phyloP scores from a whole-genome alignment of 805 yeast genomes.

The Saccharomycopsis javanensis region DNA sequence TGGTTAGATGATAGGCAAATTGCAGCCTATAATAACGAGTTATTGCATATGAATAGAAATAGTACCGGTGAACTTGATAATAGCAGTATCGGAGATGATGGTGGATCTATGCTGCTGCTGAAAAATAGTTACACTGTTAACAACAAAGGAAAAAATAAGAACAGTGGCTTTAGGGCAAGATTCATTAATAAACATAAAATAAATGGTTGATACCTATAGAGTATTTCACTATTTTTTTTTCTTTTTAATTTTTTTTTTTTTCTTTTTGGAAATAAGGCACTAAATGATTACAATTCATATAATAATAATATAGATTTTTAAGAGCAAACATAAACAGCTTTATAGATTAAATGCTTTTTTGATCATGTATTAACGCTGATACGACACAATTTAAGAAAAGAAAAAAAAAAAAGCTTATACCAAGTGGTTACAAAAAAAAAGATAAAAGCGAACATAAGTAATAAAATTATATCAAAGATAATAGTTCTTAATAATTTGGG shows the following conservation, averaged over 20 bases:
- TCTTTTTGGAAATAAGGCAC: too few species aligned
- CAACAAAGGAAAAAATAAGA: neutral
- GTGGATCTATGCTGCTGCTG: neutral
- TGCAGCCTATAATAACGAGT: neutral
- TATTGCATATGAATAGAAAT: neutral
- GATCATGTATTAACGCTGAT: neutral
- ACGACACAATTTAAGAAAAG: neutral
- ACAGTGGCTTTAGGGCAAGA: neutral
- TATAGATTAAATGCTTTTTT: too few species aligned
- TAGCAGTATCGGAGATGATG: neutral
- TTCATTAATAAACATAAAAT: neutral
- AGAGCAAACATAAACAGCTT: neutral
- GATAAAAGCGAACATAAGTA: too few species aligned
- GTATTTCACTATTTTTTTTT: too few species aligned
- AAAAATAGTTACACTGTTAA: neutral
- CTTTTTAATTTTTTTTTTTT: neutral
- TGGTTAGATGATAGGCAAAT: conserved; percentile 10
- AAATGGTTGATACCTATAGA: too few species aligned
- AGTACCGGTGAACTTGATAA: neutral
- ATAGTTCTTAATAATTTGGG: too few species aligned
- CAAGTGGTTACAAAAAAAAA: neutral
- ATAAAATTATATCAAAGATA: too few species aligned
- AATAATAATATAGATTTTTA: neutral
- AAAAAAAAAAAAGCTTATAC: neutral
- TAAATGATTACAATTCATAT: neutral